Percentiles rank a stretch among this genome's conserved stretches.
phyloP scores from a whole-genome alignment of 2,329 filamentous ascomycete genomes.

The Gnomoniopsis sp. region DNA sequence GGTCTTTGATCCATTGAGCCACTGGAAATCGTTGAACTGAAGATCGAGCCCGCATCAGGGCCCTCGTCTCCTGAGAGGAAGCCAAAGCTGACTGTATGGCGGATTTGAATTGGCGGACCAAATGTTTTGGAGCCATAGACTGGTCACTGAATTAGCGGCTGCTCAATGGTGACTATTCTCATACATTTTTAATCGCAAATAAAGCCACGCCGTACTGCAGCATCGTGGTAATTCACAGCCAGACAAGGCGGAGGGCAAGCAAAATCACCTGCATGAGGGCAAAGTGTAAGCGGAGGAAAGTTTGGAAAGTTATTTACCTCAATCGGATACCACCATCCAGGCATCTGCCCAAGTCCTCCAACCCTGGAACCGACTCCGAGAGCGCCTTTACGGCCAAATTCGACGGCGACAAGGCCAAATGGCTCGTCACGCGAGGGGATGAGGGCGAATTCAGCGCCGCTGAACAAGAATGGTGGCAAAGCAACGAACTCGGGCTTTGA shows the following conservation, averaged over 20 bases:
- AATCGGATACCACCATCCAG: conserved; percentile 63
- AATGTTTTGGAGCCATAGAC: conserved; percentile 57
- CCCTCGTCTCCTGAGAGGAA: conserved; percentile 51
- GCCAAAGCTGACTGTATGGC: conserved; percentile 57
- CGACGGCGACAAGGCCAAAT: conserved; percentile 65
- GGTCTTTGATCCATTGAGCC: conserved; percentile 60
- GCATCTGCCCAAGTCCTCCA: conserved; percentile 67
- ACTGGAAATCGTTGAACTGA: conserved; percentile 64
- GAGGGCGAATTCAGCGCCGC: conserved; percentile 64
- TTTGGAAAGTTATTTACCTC: not conserved
- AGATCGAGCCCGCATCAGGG: conserved; percentile 60
- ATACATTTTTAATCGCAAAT: no score
- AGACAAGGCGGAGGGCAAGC: not conserved
- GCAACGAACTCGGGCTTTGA: conserved; percentile 67
- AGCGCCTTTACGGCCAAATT: conserved; percentile 66
- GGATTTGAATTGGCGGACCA: conserved; percentile 61
- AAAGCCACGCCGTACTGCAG: no score
- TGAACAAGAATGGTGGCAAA: conserved; percentile 65
- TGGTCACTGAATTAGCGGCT: conserved; percentile 49
- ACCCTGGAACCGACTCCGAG: conserved; percentile 64
- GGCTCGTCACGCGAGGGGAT: conserved; percentile 68
- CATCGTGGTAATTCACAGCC: no score
- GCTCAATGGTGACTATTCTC: conserved; percentile 61
- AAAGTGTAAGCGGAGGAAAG: no score
- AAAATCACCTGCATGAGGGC: no score